These are phyloP conservation scores for Erodium moschatum DNA, from an alignment of 441 rosid genomes.

Conservation along the genomic window DNA sequence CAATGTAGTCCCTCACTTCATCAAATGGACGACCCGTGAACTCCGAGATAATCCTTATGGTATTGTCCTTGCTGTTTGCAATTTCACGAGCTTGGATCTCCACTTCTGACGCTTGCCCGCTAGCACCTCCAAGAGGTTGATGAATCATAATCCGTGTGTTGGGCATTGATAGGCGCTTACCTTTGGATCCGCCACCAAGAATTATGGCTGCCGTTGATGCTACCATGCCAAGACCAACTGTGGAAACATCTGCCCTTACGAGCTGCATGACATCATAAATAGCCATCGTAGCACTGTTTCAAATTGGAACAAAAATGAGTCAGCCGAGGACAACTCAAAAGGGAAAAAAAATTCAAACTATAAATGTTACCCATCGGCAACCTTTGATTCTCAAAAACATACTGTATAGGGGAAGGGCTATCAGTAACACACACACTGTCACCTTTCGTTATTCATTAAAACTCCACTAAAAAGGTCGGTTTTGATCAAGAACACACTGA, in stretches of 20 bases:
- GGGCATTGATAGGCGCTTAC: conserved; percentile 93
- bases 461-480: no score
- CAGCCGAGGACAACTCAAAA: conserved; percentile 10
- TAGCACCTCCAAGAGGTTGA: conserved; percentile 87
- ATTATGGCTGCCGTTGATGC: conserved; percentile 86
- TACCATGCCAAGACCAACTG: conserved; percentile 71
- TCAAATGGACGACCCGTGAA: conserved; percentile 63
- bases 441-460: no score
- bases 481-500: no score
- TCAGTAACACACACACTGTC: no score
- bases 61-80: conserved; percentile 65
- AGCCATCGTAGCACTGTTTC: conserved; percentile 81
- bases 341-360: not conserved
- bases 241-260: conserved; percentile 86
- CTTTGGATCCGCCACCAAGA: conserved; percentile 86
- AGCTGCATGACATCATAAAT: conserved; percentile 82
- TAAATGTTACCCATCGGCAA: not conserved
- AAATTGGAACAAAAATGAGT: conserved; percentile 6
- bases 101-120: conserved; percentile 74
- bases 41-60: conserved; percentile 55
- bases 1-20: conserved; percentile 68
- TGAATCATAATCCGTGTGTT: conserved; percentile 88
- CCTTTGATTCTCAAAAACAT: no score
- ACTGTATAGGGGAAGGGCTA: no score
- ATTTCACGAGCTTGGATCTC: conserved; percentile 80